Evolutionary conservation across 75 land plant genomes (phyloP), one percentile per base, ranked within the genome.

Genomic region (Adiantum capillusveneris): DNA sequence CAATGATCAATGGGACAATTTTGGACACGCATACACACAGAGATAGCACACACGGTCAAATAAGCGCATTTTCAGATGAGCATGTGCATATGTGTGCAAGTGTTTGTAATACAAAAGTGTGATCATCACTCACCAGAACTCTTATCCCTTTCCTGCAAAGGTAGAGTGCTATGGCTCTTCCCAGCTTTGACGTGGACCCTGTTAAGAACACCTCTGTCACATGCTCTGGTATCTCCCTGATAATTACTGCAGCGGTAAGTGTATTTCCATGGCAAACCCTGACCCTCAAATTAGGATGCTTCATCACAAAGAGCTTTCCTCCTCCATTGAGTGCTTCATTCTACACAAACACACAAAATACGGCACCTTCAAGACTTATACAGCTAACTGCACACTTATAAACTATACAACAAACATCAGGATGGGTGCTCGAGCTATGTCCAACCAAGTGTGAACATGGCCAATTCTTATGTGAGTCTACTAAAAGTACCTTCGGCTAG

Each of bases 231-330:
- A 92, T 65, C 42, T 80, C 86, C 46, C 85, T 71, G 21, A 92
- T 68, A 27, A 88, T 85, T 0, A 85, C 94, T 11, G 90, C 90
- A 9, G 95, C 95, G 0, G 98, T 92, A 20, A 88, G 56, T 0
- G 98, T 92, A 68, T 92, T 92, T 2, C 98, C 98, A 78, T 92
- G 98, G 12, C 89, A 95, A 30, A 92, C 87, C 18, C 95, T 48
- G 7, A 88, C 94, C 56, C 62, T 83, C 62, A 92, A 62, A 39
- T 88, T 57, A 3, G 81, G 86, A 58, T 78, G 95, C 67, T 81
- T 92, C 20, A 79, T 56, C 20, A 85, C 90, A 60, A 92, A 92
- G 11, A 92, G 54, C 0, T 70, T 65, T 14, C 98, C 98, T 42
- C 95, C 98, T 14, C 90, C 95, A 60, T 92, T 92, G 1, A 92